Evolutionary conservation across 305 asterid genomes (phyloP).

Genomic region (Euphrasia arctica): DNA sequence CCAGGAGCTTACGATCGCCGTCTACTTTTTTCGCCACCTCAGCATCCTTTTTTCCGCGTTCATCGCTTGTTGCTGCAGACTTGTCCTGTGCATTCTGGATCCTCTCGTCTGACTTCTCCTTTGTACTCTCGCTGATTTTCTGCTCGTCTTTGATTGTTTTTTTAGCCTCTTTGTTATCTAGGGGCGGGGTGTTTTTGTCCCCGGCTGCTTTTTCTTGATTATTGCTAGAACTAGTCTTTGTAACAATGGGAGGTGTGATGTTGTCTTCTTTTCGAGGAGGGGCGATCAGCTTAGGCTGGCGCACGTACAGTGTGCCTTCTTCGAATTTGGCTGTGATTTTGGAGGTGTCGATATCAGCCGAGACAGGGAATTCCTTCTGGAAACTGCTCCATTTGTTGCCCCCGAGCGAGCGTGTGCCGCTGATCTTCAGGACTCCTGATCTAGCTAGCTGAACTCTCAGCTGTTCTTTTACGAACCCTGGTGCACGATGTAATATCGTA

Average conservation of each 20-base stretch:
- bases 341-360: slow-evolving; percentile 40
- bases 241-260: slow-evolving; percentile 6
- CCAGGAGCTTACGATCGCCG: slow-evolving; percentile 13
- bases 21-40: slow-evolving; percentile 4
- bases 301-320: slow-evolving; percentile 42
- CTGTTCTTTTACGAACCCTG: slow-evolving; percentile 63
- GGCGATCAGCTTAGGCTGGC: slow-evolving; percentile 49
- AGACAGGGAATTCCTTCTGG: slow-evolving; percentile 44
- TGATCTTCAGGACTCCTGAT: slow-evolving; percentile 42
- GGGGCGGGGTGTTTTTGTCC: slow-evolving; percentile 12
- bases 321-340: slow-evolving; percentile 67
- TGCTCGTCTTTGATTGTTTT: slow-evolving; percentile 14
- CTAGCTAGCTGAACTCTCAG: slow-evolving; percentile 45
- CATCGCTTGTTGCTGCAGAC: slow-evolving; percentile 13
- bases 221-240: slow-evolving; percentile 11
- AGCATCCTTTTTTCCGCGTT: slow-evolving; percentile 1
- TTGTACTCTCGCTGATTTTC: slow-evolving; percentile 9
- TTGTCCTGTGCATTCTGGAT: slow-evolving; percentile 7
- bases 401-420: slow-evolving; percentile 47
- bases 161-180: slow-evolving; percentile 17
- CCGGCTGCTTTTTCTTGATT: slow-evolving; percentile 9
- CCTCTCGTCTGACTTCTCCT: not conserved
- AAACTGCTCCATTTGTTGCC: slow-evolving; percentile 42
- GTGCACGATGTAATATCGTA: too few species aligned
- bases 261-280: slow-evolving; percentile 32